Evolutionary conservation across 345 rosid genomes (phyloP).

Genomic region (Salix arbutifolia): DNA sequence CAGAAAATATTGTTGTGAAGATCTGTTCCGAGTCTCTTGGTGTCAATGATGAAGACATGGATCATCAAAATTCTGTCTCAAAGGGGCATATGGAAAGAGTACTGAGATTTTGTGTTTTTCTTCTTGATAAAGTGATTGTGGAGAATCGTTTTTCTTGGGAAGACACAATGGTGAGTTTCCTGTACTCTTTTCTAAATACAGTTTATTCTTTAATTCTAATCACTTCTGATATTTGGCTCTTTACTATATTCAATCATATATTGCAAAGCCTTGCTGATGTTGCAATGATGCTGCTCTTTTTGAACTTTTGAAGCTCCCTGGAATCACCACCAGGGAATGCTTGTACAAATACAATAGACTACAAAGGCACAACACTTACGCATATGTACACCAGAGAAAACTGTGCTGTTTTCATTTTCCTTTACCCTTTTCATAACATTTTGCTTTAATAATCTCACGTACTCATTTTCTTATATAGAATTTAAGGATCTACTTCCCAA

Average conservation of each 20-base stretch:
- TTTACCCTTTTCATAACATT: background rate
- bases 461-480: slow-evolving; percentile 32
- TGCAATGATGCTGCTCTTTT: background rate
- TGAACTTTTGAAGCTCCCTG: background rate
- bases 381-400: background rate
- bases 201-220: background rate
- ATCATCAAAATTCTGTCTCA: slow-evolving; percentile 25
- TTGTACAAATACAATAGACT: background rate
- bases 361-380: background rate
- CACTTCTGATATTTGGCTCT: background rate
- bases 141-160: slow-evolving; percentile 67
- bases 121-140: slow-evolving; percentile 55
- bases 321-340: background rate
- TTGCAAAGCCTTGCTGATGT: background rate
- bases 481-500: slow-evolving; percentile 57
- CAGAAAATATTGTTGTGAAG: slow-evolving; percentile 38
- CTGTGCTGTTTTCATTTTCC: background rate
- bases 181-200: background rate
- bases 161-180: slow-evolving; percentile 56
- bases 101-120: slow-evolving; percentile 63
- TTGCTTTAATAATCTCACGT: background rate
- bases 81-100: slow-evolving; percentile 42
- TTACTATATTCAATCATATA: background rate
- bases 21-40: slow-evolving; percentile 32
- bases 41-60: slow-evolving; percentile 10